These are phyloP conservation scores for Aphanomyces astaci DNA, from an alignment of 352 stramenopile species.

Conservation along the genomic window DNA sequence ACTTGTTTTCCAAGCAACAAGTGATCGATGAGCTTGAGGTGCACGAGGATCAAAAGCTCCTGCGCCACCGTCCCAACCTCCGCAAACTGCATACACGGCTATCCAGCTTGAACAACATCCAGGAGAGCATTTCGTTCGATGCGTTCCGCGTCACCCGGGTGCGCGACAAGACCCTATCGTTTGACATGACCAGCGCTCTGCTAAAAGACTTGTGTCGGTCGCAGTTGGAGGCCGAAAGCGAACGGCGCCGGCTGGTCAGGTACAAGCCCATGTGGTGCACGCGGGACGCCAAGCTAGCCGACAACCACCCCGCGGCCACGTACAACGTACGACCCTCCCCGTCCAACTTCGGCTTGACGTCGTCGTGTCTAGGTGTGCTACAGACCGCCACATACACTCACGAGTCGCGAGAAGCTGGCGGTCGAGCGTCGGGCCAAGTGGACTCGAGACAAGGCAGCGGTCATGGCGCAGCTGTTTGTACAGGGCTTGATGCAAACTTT, in stretches of 20 bases:
- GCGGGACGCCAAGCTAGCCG: neutral
- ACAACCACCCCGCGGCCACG: neutral
- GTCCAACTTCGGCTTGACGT: too few relatives aligned
- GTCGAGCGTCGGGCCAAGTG: neutral
- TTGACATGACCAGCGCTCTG: neutral
- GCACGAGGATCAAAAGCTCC: constrained; percentile 1
- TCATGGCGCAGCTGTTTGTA: neutral
- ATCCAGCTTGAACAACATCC: constrained; percentile 14
- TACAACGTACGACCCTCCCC: constrained; percentile 10
- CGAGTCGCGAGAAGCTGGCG: neutral
- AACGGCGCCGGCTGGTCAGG: neutral
- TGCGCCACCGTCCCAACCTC: constrained; percentile 4
- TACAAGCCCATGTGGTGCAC: constrained; percentile 15
- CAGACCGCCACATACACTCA: neutral
- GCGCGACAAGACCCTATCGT: constrained; percentile 7
- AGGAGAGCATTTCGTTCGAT: constrained; percentile 14
- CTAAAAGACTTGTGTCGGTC: neutral
- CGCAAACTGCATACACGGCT: constrained; percentile 13
- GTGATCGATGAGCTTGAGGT: constrained; percentile 14
- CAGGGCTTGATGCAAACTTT: neutral
- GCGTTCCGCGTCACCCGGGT: constrained; percentile 7
- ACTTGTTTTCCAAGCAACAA: constrained; percentile 12
- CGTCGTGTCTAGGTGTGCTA: neutral
- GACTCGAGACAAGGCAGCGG: neutral
- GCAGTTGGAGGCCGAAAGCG: neutral